These are phyloP conservation scores for Termitomyces sp. DNA, from an alignment of 768 basidiomycete species.

Conservation along the genomic window DNA sequence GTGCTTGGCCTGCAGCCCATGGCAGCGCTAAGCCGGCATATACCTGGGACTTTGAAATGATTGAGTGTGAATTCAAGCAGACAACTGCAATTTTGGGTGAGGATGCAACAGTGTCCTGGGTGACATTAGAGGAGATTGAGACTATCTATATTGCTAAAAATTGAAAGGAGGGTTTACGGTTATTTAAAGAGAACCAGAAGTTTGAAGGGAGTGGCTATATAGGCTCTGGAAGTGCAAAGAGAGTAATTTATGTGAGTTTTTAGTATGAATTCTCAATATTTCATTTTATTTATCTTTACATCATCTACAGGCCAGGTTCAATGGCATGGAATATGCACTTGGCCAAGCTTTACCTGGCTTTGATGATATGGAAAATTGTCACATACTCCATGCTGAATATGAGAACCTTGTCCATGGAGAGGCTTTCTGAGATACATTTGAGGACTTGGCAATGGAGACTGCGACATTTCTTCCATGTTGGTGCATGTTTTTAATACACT, in stretches of 20 bases:
- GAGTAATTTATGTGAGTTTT: not conserved
- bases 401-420: conserved; percentile 13
- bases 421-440: conserved; percentile 6
- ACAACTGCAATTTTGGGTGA: not conserved
- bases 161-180: not conserved
- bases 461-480: not conserved
- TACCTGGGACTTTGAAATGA: not conserved
- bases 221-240: not conserved
- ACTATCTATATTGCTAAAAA: not conserved
- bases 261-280: too few species aligned
- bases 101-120: not conserved
- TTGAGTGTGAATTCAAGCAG: not conserved
- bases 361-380: not conserved
- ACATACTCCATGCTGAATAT: conserved; percentile 11
- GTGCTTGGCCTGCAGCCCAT: not conserved
- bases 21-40: not conserved
- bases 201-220: not conserved
- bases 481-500: not conserved
- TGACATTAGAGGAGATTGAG: not conserved
- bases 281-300: too few species aligned
- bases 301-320: too few species aligned
- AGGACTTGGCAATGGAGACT: conserved; percentile 5
- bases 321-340: conserved; percentile 19
- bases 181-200: not conserved
- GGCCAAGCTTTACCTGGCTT: conserved; percentile 1